These are phyloP conservation scores for Didymella glomerata DNA, from an alignment of 2,329 filamentous ascomycete species.

Conservation along the genomic window DNA sequence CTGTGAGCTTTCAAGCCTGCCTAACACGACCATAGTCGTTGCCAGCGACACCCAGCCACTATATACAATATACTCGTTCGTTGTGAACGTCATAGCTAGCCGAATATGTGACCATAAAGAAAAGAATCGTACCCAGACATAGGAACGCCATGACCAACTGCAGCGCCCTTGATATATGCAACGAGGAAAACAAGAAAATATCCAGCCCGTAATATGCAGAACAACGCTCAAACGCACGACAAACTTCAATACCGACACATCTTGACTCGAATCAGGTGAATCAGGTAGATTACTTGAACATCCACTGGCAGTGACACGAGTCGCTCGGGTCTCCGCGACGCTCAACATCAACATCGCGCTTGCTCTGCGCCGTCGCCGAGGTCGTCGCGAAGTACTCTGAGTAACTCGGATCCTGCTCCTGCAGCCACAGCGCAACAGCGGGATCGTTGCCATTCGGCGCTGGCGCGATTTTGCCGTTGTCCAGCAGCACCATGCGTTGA, in stretches of 20 bases:
- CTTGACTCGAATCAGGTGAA: not conserved
- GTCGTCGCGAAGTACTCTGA: constrained; percentile 35
- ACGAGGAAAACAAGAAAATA: not conserved
- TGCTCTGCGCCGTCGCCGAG: constrained; percentile 18
- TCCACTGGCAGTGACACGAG: constrained; percentile 52
- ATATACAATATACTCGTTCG: constrained; percentile 19
- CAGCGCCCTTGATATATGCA: constrained; percentile 16
- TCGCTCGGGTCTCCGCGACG: constrained; percentile 40
- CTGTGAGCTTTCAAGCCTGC: constrained; percentile 6
- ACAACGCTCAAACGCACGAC: constrained; percentile 23
- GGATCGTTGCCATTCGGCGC: constrained; percentile 45
- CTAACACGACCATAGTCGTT: constrained; percentile 1
- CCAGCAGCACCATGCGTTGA: constrained; percentile 68
- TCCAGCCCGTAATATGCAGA: constrained; percentile 14
- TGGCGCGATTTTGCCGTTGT: constrained; percentile 58
- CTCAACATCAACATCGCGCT: constrained; percentile 24
- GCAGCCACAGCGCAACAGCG: constrained; percentile 50
- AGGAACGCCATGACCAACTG: constrained; percentile 4
- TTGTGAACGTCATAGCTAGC: constrained; percentile 1
- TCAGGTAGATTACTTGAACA: constrained; percentile 43
- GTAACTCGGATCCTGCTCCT: constrained; percentile 52
- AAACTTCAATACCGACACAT: constrained; percentile 11
- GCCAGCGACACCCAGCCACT: constrained; percentile 12
- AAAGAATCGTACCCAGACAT: constrained; percentile 3
- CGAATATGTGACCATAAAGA: constrained; percentile 2